Base-by-base conservation (phyloP, 2,329 filamentous ascomycete genomes). In the Endocalyx cinctus region DNA sequence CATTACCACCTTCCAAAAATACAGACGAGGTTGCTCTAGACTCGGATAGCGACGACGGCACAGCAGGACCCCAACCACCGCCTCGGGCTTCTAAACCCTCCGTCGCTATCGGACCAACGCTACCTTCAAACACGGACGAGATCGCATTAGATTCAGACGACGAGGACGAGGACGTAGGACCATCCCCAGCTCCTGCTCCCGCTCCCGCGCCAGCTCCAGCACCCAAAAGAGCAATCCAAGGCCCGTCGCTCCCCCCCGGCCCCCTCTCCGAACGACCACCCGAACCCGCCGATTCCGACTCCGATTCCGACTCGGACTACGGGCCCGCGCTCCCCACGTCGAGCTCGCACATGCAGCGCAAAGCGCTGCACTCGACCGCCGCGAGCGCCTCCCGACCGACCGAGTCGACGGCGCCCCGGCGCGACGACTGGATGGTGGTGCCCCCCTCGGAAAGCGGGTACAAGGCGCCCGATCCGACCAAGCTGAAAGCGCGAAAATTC, bases 401-500 rank as follows among this genome's bases (percentile, higher is more conserved):
- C 11, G 42, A 23, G 20, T 23, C 66, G 23, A 47, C 59, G 13
- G 70, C 74, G 30, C 69, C 72, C 5, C 74, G 82, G 55, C 81
- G 90, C 49, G 89, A 94, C 64, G 82, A 87, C 51, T 89, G 84
- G 84, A 89, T 89, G 84, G 69, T 87, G 29, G 74, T 77, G 2
- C 84, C 84, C 2, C 84, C 84, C 0, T 65, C 69, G 2, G 60
- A 68, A 62, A 54, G 67, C 53, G 67, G 64, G 63, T 54, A 75
- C 47, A 74, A 44, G 63, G 84, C 57, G 66, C 84, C 65, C 46
- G 89, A 96, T 60, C 87, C 90, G 1, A 90, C 87, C 5, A 89
- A 89, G 59, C 69, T 90, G 39, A 80, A 82, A 48, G 82, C 79
- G 43, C 82, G 87, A 40, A 88, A 86, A 46, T 97, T 96, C 66